Evolutionary conservation across 2,329 filamentous ascomycete genomes (phyloP).

Genomic region (Colletotrichum magnum): DNA sequence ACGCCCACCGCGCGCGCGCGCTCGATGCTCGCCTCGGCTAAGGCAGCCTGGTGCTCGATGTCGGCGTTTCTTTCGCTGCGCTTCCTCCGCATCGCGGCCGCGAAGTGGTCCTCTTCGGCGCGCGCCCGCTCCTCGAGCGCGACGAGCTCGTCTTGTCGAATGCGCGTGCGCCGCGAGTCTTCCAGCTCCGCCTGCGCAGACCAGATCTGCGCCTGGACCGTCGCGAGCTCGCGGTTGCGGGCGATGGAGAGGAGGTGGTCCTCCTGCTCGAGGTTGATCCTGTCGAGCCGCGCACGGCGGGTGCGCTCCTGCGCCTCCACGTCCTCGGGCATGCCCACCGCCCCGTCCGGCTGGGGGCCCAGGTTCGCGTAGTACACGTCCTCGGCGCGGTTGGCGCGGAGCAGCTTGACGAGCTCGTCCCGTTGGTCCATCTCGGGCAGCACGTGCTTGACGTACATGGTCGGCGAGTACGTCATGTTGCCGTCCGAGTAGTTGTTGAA

Average conservation of each 20-base stretch:
- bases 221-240: constrained; percentile 65
- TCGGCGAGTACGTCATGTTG: constrained; percentile 72
- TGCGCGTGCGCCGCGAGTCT: constrained; percentile 62
- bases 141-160: constrained; percentile 61
- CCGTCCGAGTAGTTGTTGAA: constrained; percentile 69
- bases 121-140: constrained; percentile 60
- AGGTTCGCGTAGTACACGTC: constrained; percentile 69
- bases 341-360: constrained; percentile 67
- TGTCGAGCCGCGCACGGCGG: constrained; percentile 62
- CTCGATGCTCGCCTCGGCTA: constrained; percentile 62
- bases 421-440: constrained; percentile 56
- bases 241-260: constrained; percentile 64
- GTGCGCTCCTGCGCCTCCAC: constrained; percentile 65
- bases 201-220: constrained; percentile 65
- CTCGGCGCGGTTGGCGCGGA: constrained; percentile 65
- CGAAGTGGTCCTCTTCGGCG: constrained; percentile 61
- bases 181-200: constrained; percentile 64
- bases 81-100: constrained; percentile 53
- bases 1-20: constrained; percentile 61
- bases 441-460: constrained; percentile 71
- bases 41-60: constrained; percentile 61
- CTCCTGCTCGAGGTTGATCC: constrained; percentile 61
- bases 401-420: constrained; percentile 60
- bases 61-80: constrained; percentile 53
- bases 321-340: constrained; percentile 65